Percentiles rank a stretch among this genome's conserved stretches.
Evolutionary conservation across 2,329 filamentous ascomycete species (phyloP).

Genomic region (Lachnellula cervina): DNA sequence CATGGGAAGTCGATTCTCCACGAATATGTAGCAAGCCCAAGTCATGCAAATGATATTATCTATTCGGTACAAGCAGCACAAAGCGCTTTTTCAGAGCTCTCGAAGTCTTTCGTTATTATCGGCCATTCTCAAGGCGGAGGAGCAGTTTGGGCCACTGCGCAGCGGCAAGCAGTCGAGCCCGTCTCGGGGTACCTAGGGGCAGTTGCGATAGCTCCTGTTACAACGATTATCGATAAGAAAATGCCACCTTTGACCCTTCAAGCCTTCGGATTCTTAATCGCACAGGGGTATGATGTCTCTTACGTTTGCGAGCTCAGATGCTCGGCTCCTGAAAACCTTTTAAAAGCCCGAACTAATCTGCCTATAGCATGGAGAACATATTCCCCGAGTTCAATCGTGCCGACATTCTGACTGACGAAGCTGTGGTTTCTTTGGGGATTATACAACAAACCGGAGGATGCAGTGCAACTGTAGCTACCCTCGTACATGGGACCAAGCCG

Average conservation of each 20-base stretch:
- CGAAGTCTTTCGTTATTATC: slow-evolving; percentile 38
- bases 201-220: slow-evolving; percentile 4
- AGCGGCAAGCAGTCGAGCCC: slow-evolving; percentile 14
- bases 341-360: not conserved
- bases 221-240: not conserved
- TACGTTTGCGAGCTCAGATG: no score
- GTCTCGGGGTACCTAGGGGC: slow-evolving; percentile 11
- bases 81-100: slow-evolving; percentile 36
- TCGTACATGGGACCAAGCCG: not conserved
- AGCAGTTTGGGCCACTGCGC: slow-evolving; percentile 38
- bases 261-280: not conserved
- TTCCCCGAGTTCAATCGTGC: slow-evolving; percentile 1
- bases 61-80: slow-evolving; percentile 40
- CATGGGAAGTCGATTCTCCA: slow-evolving; percentile 36
- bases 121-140: slow-evolving; percentile 45
- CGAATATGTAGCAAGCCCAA: slow-evolving; percentile 36
- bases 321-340: no score
- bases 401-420: slow-evolving; percentile 1
- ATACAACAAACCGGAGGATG: not conserved
- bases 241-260: not conserved
- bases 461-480: not conserved
- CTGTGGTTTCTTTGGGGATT: not conserved
- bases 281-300: not conserved
- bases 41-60: slow-evolving; percentile 40
- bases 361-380: not conserved